A percentile compares a stretch with the other conserved stretches of the same genome.
Conservation (phyloP, 2,329 filamentous ascomycete genomes). For the Talaromyces pinophilus region DNA sequence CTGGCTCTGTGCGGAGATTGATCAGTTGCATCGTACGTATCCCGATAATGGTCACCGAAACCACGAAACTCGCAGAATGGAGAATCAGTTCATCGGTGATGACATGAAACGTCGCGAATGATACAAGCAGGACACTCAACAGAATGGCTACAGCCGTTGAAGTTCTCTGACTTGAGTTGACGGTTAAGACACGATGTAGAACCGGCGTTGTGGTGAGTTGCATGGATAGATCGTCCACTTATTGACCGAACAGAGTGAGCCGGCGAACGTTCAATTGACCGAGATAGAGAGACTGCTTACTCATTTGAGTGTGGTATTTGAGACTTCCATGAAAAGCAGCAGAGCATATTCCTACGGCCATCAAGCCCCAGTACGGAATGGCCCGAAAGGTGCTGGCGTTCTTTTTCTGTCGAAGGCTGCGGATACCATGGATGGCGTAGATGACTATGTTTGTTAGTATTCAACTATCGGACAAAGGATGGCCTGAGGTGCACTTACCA, state of each 20-base stretch:
- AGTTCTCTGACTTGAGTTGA: constrained; percentile 30
- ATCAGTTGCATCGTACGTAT: constrained; percentile 36
- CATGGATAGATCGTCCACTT: constrained; percentile 47
- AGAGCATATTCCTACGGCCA: constrained; percentile 26
- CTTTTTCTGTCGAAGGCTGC: constrained; percentile 27
- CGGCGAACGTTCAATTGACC: neutral
- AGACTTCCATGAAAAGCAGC: constrained; percentile 16
- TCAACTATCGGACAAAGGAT: neutral
- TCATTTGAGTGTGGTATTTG: constrained; percentile 22
- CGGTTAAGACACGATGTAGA: constrained; percentile 45
- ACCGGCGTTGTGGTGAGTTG: constrained; percentile 48
- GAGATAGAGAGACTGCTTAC: neutral
- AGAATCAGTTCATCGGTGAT: constrained; percentile 48
- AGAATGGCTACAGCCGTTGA: constrained; percentile 25
- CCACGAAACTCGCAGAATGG: constrained; percentile 41
- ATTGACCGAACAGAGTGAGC: neutral
- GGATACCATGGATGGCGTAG: constrained; percentile 45
- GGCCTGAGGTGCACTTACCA: neutral
- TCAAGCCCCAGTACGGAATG: constrained; percentile 43
- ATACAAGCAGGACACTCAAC: constrained; percentile 22
- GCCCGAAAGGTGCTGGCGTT: constrained; percentile 31
- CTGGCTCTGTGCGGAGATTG: neutral
- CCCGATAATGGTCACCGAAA: constrained; percentile 41
- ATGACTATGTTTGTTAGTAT: constrained; percentile 31
- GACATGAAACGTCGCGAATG: constrained; percentile 48